Conservation (phyloP, 108 stramenopile species). For the Parmales sp. region DNA sequence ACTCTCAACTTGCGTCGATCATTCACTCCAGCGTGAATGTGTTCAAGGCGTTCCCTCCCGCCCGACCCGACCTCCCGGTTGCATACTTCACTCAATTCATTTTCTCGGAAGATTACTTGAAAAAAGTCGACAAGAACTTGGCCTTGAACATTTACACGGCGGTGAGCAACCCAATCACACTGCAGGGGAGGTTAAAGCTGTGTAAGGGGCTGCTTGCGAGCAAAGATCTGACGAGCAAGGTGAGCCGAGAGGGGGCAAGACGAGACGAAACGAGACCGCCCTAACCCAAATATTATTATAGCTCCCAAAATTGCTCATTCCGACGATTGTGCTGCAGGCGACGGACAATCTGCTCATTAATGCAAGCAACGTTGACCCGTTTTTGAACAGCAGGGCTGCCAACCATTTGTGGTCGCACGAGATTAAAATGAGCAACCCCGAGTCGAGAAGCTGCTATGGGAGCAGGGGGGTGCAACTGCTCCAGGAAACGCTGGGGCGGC, state of each 20-base stretch:
- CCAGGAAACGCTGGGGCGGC: constrained; percentile 22
- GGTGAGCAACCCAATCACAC: constrained; percentile 42
- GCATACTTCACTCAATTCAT: constrained; percentile 39
- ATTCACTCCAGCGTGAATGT: constrained; percentile 34
- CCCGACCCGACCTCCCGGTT: constrained; percentile 39
- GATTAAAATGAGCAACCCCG: neutral
- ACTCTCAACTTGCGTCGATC: constrained; percentile 41
- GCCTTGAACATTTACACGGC: constrained; percentile 60
- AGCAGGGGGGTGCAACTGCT: constrained; percentile 21
- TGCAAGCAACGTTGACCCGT: constrained; percentile 43
- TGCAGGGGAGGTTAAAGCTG: neutral
- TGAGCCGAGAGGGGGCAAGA: too few relatives aligned
- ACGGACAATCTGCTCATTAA: constrained; percentile 41
- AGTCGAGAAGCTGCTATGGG: constrained; percentile 22
- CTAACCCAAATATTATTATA: too few relatives aligned
- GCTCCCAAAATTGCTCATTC: constrained; percentile 4
- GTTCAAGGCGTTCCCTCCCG: constrained; percentile 34
- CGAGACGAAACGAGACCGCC: too few relatives aligned
- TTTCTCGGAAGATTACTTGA: constrained; percentile 39
- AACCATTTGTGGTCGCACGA: constrained; percentile 47
- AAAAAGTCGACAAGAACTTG: constrained; percentile 44
- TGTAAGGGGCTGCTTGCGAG: neutral
- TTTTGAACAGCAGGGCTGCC: constrained; percentile 28
- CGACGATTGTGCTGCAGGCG: constrained; percentile 26
- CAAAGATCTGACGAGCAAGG: neutral